Base-by-base conservation (phyloP, 345 rosid genomes). In the Brassica juncea region DNA sequence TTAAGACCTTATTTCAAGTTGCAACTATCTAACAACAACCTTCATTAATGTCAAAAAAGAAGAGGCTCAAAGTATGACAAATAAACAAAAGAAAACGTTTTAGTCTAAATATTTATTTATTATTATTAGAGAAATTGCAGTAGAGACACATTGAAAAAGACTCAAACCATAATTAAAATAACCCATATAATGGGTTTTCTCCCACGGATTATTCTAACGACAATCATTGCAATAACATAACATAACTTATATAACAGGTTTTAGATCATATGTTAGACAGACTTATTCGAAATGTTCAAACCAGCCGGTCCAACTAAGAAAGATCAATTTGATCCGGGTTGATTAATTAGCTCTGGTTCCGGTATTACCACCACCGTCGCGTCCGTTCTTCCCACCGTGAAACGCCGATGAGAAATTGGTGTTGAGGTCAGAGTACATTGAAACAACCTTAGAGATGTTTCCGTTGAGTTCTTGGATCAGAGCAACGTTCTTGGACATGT, bases 401-500 rank as follows among this genome's bases (percentile, higher is more conserved):
- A 75, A 86, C 11, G 78, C 60, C 61, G 85, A 23, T 11, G 89
- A 81, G 82, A 94, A 92, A 76, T 85, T 80, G 37, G 85, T 70
- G 34, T 76, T 70, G 35, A 64, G 84, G 86, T 87, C 94, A 49
- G 97, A 94, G 85, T 92, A 94, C 73, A 94, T 88, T 0, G 86
- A 82, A 3, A 84, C 94, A 57, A 92, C 97, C 84, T 88, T 94
- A 3, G 97, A 85, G 67, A 94, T 88, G 81, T 94, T 94, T 67
- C 88, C 89, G 27, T 94, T 94, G 68, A 94, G 84, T 73, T 94
- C 97, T 47, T 92, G 91, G 27, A 94, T 94, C 80, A 94, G 78
- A 35, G 89, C 90, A 0, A 94, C 97, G 88, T 94, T 94, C 78
- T 92, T 91, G 8, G 87, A 91, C 98, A 94, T 94, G 83, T 92